Evolutionary conservation across 106 monocot species (phyloP).

Genomic region (Dioscorea dumetorum): DNA sequence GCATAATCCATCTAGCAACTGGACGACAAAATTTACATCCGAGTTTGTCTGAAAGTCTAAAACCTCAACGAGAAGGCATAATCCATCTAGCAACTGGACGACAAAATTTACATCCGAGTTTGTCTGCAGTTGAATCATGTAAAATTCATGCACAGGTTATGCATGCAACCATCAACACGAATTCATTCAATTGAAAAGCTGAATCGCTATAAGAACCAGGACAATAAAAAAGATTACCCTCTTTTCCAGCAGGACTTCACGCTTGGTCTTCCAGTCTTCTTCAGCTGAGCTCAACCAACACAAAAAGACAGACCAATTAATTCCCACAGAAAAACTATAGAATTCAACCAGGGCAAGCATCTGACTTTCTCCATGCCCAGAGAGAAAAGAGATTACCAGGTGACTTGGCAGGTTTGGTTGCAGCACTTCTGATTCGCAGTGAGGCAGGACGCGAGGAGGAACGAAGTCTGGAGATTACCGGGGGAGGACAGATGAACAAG

Average conservation of each 20-base stretch:
- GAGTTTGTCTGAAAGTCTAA: too few species aligned
- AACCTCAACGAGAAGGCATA: too few species aligned
- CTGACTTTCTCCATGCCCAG: background rate
- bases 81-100: too few species aligned
- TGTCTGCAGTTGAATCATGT: too few species aligned
- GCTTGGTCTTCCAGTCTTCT: slow-evolving; percentile 88
- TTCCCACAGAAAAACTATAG: background rate
- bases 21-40: too few species aligned
- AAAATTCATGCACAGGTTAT: too few species aligned
- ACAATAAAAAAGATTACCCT: slow-evolving; percentile 27
- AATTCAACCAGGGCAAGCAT: background rate
- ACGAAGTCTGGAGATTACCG: slow-evolving; percentile 1
- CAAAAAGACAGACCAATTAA: background rate
- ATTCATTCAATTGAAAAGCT: background rate
- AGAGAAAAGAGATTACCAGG: slow-evolving; percentile 31
- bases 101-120: too few species aligned
- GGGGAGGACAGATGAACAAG: slow-evolving; percentile 1
- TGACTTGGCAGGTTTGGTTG: slow-evolving; percentile 59
- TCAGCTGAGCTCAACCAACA: slow-evolving; percentile 41
- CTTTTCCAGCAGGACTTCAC: slow-evolving; percentile 62
- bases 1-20: too few species aligned
- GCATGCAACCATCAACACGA: background rate
- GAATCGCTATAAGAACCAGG: background rate
- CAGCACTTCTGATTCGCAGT: slow-evolving; percentile 35
- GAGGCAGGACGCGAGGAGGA: background rate